phyloP scores from a whole-genome alignment of 805 yeast species.

The Debaryomyces maramus region DNA sequence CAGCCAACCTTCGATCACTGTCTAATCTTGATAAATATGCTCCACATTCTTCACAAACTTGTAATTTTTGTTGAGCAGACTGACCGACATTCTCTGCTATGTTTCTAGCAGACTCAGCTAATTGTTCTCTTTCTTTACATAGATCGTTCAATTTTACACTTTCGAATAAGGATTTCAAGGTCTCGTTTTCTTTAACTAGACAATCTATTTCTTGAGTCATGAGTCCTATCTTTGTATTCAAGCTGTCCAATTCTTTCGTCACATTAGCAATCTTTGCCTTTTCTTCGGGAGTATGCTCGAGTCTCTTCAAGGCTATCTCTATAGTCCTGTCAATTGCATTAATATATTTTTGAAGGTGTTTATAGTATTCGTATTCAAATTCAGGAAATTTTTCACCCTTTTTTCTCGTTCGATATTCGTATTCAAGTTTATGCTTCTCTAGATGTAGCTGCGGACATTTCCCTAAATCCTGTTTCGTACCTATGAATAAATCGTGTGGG shows the following conservation, averaged over 20 bases:
- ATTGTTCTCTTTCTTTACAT: constrained; percentile 47
- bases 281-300: constrained; percentile 77
- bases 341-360: constrained; percentile 55
- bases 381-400: constrained; percentile 48
- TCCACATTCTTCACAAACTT: constrained; percentile 88
- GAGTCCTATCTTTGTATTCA: constrained; percentile 64
- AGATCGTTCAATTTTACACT: constrained; percentile 46
- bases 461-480: constrained; percentile 83
- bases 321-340: constrained; percentile 68
- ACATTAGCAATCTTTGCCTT: constrained; percentile 55
- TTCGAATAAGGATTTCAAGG: constrained; percentile 51
- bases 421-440: constrained; percentile 71
- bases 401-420: constrained; percentile 49
- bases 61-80: constrained; percentile 84
- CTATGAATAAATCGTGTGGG: constrained; percentile 78
- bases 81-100: constrained; percentile 76
- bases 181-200: constrained; percentile 50
- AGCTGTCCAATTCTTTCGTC: constrained; percentile 55
- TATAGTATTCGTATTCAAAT: constrained; percentile 50
- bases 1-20: constrained; percentile 83
- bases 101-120: constrained; percentile 57
- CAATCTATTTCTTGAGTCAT: constrained; percentile 65
- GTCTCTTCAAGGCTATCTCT: constrained; percentile 57
- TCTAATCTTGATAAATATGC: constrained; percentile 84
- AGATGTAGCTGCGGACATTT: constrained; percentile 74